These are phyloP conservation scores for Caloboletus firmus DNA, from an alignment of 1,284 basidiomycete genomes.

Conservation along the genomic window DNA sequence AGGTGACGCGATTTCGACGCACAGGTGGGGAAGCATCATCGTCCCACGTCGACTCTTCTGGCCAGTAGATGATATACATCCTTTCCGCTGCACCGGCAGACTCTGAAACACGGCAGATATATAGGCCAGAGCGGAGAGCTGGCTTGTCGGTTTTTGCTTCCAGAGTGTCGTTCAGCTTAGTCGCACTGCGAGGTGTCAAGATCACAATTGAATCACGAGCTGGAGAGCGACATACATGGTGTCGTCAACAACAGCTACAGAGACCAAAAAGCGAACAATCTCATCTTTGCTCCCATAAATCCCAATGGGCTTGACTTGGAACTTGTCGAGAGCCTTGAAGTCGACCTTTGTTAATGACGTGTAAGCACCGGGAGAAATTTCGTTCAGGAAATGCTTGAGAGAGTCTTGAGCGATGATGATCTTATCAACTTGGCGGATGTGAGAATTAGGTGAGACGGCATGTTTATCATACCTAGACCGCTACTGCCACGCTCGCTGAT, in stretches of 20 bases:
- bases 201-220: not conserved
- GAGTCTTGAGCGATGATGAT: conserved; percentile 55
- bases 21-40: conserved; percentile 49
- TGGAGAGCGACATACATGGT: conserved; percentile 34
- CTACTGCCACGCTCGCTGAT: conserved; percentile 51
- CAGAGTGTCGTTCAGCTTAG: conserved; percentile 12
- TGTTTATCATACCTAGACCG: conserved; percentile 44
- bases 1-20: conserved; percentile 53
- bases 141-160: conserved; percentile 23
- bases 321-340: conserved; percentile 48
- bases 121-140: conserved; percentile 51
- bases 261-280: conserved; percentile 46
- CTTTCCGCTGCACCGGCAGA: conserved; percentile 16
- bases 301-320: conserved; percentile 48
- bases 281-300: conserved; percentile 54
- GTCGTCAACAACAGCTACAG: conserved; percentile 38
- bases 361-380: conserved; percentile 48
- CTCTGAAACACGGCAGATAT: conserved; percentile 34
- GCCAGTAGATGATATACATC: conserved; percentile 59
- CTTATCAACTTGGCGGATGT: conserved; percentile 48
- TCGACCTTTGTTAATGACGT: conserved; percentile 52
- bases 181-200: conserved; percentile 11
- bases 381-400: conserved; percentile 46
- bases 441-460: not conserved
- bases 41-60: conserved; percentile 60